Base-by-base conservation (phyloP, 2,329 filamentous ascomycete genomes). In the Monilinia vaccinii-corymbosi region DNA sequence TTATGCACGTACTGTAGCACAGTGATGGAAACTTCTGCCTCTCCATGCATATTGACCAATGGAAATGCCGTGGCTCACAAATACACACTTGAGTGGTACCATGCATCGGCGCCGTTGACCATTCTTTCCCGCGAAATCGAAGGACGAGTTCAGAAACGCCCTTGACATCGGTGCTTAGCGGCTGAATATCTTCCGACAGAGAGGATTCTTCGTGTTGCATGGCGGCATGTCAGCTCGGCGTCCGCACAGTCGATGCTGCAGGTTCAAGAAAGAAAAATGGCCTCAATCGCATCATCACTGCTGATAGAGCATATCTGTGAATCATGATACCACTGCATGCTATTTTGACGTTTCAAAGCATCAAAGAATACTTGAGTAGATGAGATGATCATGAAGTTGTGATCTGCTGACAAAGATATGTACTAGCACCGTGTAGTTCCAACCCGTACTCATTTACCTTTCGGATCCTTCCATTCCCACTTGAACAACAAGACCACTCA, bases 401-500 rank as follows among this genome's bases (percentile, higher is more conserved):
- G 40, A 11, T 23, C 28, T 40, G 34, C 38, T 40, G 16, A 40
- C n/a, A 14, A 38, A 11, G 16, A 25, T 44, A 8, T 18, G 14
- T 18, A 16, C n/a, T 40, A 14, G 34, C 34, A 36, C 32, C 34
- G n/a, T n/a, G n/a, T n/a, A n/a, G n/a, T n/a, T n/a, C n/a, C n/a
- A n/a, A n/a, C n/a, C n/a, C n/a, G n/a, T 16, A 42, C 8, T 25
- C 25, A 31, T 18, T 16, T 40, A 16, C 5, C 36, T 21, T 38
- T 13, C 16, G 25, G 16, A 23, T n/a, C 18, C 31, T 49, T 14
- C 28, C 11, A 21, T 49, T 14, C 34, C 13, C 23, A 23, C 18
- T 14, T 44, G 28, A 55, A 55, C 38, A 55, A 55, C 51, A 32
- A 44, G 38, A 44, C 38, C 34, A n/a, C 38, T 58, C n/a, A n/a